These are phyloP conservation scores for Fimicolochytrium jonesii DNA, from an alignment of 192 early-diverging fungal species.

Conservation along the genomic window DNA sequence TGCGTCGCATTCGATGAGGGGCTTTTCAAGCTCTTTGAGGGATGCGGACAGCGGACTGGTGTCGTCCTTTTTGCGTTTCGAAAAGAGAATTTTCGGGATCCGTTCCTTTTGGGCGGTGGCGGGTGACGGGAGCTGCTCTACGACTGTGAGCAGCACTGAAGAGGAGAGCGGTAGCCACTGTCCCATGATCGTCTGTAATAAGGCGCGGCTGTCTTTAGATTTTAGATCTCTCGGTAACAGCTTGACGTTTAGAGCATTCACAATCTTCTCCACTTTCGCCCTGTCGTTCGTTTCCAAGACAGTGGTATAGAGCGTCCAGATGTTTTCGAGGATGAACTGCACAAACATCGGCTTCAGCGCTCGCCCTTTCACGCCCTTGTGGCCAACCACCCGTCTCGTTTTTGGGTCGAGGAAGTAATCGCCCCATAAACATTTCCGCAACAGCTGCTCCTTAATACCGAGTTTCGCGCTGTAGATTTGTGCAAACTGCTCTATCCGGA, in stretches of 20 bases:
- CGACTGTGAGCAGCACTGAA: constrained; percentile 77
- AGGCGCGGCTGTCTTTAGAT: constrained; percentile 71
- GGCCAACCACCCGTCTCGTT: constrained; percentile 81
- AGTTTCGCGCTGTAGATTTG: constrained; percentile 85
- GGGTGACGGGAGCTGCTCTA: constrained; percentile 88
- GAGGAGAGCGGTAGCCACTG: constrained; percentile 95
- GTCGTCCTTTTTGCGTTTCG: not conserved
- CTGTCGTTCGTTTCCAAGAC: constrained; percentile 45
- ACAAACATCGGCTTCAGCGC: constrained; percentile 93
- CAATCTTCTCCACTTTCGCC: constrained; percentile 92
- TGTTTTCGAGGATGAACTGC: constrained; percentile 88
- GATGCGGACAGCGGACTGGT: constrained; percentile 33
- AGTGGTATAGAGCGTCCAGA: constrained; percentile 93
- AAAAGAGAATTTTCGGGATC: constrained; percentile 70
- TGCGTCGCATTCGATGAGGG: constrained; percentile 71
- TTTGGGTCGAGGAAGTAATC: constrained; percentile 97
- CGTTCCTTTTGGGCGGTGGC: constrained; percentile 71
- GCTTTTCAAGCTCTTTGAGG: constrained; percentile 52
- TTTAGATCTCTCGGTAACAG: constrained; percentile 84
- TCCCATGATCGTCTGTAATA: constrained; percentile 79
- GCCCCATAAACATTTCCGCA: constrained; percentile 92
- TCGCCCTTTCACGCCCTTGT: constrained; percentile 79
- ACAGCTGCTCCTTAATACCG: constrained; percentile 66
- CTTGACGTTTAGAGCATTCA: constrained; percentile 81
- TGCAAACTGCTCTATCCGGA: constrained; percentile 89